Percentiles rank a stretch among this genome's conserved stretches.
phyloP scores from a whole-genome alignment of 352 stramenopile species.

The Globisporangium recalcitrans region DNA sequence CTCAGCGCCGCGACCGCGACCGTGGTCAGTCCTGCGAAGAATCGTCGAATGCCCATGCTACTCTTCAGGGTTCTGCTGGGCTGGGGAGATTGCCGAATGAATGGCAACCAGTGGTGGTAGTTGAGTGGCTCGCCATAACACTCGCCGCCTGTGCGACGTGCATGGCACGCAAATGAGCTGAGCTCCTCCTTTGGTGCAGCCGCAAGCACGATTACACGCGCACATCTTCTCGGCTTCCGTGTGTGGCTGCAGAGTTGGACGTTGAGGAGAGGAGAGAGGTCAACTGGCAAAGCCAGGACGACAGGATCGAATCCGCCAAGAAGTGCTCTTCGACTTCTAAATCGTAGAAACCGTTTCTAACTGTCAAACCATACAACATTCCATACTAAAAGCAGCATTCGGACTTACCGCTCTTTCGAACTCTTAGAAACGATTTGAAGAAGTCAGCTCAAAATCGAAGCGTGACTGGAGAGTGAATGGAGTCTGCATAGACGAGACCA shows the following conservation, averaged over 20 bases:
- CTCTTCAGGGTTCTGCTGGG: neutral
- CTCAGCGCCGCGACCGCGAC: neutral
- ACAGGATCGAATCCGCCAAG: neutral
- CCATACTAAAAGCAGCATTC: neutral
- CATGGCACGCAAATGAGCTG: neutral
- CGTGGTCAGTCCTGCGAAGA: neutral
- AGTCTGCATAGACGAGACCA: neutral
- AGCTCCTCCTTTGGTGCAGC: neutral
- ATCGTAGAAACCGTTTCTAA: neutral
- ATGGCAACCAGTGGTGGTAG: neutral
- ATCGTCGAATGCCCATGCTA: neutral
- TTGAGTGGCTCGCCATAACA: neutral
- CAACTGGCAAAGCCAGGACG: neutral
- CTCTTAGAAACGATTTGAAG: neutral
- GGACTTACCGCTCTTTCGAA: neutral
- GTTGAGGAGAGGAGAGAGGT: neutral
- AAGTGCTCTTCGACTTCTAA: neutral
- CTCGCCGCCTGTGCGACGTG: neutral
- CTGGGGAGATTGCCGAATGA: conserved; percentile 2
- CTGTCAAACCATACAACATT: neutral
- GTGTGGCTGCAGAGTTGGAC: neutral
- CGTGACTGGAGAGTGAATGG: neutral
- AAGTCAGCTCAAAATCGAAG: neutral
- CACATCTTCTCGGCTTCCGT: neutral
- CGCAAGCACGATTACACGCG: too few species aligned